phyloP scores from a whole-genome alignment of 495 filamentous ascomycete species.

The Aspergillus homomorphus region DNA sequence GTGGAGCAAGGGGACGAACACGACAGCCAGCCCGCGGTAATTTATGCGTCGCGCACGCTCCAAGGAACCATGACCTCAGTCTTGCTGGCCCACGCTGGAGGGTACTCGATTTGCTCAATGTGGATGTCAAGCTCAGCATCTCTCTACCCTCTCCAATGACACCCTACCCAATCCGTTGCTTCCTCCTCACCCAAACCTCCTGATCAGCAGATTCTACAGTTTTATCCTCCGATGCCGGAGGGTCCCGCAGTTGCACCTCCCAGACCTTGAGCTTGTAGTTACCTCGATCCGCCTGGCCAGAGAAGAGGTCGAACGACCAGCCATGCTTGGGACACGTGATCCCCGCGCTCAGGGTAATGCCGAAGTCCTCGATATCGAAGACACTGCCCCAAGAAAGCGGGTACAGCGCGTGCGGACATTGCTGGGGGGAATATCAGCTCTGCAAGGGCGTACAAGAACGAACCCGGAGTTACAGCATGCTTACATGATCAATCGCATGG shows the following conservation, averaged over 20 bases:
- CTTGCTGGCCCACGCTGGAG: no score
- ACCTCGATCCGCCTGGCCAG: constrained; percentile 53
- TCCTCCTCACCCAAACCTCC: constrained; percentile 54
- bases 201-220: constrained; percentile 30
- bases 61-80: no score
- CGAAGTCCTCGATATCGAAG: constrained; percentile 65
- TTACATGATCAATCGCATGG: constrained; percentile 59
- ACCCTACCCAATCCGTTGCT: constrained; percentile 37
- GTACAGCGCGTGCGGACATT: constrained; percentile 59
- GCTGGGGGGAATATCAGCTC: constrained; percentile 27
- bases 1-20: no score
- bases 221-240: neutral
- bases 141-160: no score
- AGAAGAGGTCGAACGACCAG: constrained; percentile 61
- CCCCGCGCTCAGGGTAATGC: constrained; percentile 43
- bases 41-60: no score
- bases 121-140: no score
- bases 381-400: constrained; percentile 53
- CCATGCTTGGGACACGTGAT: constrained; percentile 59
- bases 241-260: constrained; percentile 55
- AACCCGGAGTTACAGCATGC: constrained; percentile 10
- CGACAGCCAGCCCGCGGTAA: no score
- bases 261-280: constrained; percentile 56
- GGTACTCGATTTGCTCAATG: no score
- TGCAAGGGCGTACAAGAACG: neutral